phyloP scores from a whole-genome alignment of 345 rosid species.

The Crucihimalaya himalaica region DNA sequence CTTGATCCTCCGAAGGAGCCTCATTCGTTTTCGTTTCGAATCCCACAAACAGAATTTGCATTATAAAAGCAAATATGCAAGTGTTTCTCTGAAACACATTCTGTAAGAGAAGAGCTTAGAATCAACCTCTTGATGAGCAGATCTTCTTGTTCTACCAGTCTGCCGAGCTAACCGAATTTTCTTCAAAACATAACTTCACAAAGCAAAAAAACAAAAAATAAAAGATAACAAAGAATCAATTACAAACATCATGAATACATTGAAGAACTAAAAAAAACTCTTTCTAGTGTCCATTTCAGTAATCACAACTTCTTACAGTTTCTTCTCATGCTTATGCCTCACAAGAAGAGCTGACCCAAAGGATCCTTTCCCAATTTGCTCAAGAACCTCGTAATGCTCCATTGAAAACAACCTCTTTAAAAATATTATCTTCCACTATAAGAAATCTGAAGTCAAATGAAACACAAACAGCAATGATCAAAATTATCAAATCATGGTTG shows the following conservation, averaged over 20 bases:
- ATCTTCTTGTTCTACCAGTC: constrained; percentile 93
- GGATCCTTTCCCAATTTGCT: constrained; percentile 91
- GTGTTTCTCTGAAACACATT: not conserved
- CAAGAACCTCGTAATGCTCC: constrained; percentile 91
- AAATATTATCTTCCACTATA: constrained; percentile 2
- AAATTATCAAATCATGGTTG: constrained; percentile 2
- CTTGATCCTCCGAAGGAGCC: not conserved
- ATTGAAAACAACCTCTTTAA: constrained; percentile 37
- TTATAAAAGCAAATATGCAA: not conserved
- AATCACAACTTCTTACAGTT: constrained; percentile 55
- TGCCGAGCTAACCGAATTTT: constrained; percentile 94
- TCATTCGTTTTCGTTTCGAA: not conserved
- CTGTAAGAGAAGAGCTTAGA: not conserved
- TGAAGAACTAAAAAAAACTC: not conserved
- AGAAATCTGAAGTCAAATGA: constrained; percentile 28
- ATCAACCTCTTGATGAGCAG: constrained; percentile 97
- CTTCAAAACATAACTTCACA: constrained; percentile 84
- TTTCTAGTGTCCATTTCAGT: not conserved
- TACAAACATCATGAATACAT: not conserved
- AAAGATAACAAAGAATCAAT: not conserved
- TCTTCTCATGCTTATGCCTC: constrained; percentile 89
- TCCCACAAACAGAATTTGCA: not conserved
- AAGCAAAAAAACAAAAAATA: constrained; percentile 9
- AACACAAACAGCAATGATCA: not conserved
- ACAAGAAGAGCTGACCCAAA: constrained; percentile 95